Base-by-base conservation (phyloP, 2,329 filamentous ascomycete species). In the Aspergillus sp. region DNA sequence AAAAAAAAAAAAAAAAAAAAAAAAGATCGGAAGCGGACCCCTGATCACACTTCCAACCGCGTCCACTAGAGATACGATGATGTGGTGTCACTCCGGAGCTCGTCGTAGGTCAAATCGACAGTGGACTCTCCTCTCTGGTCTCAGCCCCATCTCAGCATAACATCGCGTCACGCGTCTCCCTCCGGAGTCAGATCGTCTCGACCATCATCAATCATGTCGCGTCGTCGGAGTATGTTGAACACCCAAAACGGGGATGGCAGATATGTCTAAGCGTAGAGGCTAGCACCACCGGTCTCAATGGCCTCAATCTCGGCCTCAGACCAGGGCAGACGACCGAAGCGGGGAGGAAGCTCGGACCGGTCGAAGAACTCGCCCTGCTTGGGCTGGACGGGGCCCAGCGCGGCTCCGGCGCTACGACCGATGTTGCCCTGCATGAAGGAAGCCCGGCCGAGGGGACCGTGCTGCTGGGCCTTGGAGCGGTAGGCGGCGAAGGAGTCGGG, bases 231-330 rank as follows among this genome's bases (percentile, higher is more conserved):
- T 36, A 59, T 50, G 46, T 22, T 22, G 6, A 22, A 22, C 20
- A 22, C 20, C 20, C 20, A 6, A 22, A 22, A 22, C 20, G 20
- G 20, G 20, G 6, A 22, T 22, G 20, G 20, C 20, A 22, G 20
- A 22, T 22, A 47, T 45, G 35, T 63, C 69, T 72, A 83, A 57
- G 75, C 78, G 62, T 78, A 80, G 60, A 84, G 64, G 65, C 82
- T 87, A 32, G 93, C 94, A 52, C 94, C 94, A 50, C 92, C 94
- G 51, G 90, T 94, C 83, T 96, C 91, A 66, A 99, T 83, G 19
- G 91, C 92, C 73, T 97, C 94, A 55, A 99, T 99, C 82, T 99
- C 94, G 41, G 86, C 85, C 62, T 86, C 74, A 35, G 83, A 86
- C 75, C 92, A 88, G 11, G 84, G 82, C 45, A 83, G 77, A 59